These are phyloP conservation scores for Neopestalotiopsis clavispora DNA, from an alignment of 2,329 filamentous ascomycete genomes.

Conservation along the genomic window DNA sequence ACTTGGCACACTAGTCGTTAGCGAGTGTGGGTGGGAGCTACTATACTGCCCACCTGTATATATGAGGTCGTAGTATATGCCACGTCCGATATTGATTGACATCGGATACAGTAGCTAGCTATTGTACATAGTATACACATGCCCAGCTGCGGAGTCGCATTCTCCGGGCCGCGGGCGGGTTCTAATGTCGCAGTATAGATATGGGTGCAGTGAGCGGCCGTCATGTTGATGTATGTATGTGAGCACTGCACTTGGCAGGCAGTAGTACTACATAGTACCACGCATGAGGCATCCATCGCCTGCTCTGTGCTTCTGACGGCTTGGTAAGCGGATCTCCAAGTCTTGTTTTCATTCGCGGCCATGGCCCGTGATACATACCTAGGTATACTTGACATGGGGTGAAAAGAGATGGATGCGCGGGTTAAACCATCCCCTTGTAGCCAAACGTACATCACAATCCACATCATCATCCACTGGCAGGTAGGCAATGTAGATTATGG, in stretches of 20 bases:
- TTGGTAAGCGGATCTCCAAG: neutral
- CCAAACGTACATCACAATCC: neutral
- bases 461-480: neutral
- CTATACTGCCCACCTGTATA: neutral
- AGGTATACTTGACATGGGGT: neutral
- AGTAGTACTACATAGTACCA: neutral
- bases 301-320: neutral
- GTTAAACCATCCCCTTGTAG: neutral
- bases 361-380: neutral
- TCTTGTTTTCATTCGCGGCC: neutral
- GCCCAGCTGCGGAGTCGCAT: constrained; percentile 3
- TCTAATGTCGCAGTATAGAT: neutral
- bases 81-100: neutral
- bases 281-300: neutral
- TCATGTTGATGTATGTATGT: neutral
- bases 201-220: neutral
- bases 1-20: constrained; percentile 1
- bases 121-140: neutral
- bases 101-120: neutral
- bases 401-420: neutral
- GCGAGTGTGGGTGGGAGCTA: neutral
- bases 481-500: no score
- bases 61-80: constrained; percentile 8
- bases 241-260: neutral
- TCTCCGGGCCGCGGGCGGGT: constrained; percentile 9